Evolutionary conservation across 352 stramenopile genomes (phyloP).

Genomic region (Lagenidium giganteum): DNA sequence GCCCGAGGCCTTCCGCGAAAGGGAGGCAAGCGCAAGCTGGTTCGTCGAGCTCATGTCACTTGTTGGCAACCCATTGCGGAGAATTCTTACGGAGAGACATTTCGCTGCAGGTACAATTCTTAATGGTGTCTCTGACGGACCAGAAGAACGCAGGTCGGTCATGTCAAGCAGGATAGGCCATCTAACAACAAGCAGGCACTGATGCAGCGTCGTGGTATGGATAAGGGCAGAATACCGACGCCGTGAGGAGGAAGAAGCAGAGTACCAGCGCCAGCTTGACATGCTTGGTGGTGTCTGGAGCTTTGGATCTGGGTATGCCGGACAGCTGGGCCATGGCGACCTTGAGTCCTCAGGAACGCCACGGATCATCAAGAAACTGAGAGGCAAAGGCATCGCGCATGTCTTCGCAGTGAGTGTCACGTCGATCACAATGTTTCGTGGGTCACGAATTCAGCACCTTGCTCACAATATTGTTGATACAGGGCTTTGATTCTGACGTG

Average conservation of each 20-base stretch:
- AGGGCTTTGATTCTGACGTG: slow-evolving; percentile 83
- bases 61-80: neutral
- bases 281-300: slow-evolving; percentile 82
- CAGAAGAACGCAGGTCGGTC: slow-evolving; percentile 46
- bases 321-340: slow-evolving; percentile 71
- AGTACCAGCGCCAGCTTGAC: slow-evolving; percentile 68
- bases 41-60: slow-evolving; percentile 9
- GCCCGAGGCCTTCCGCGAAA: slow-evolving; percentile 51
- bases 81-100: neutral
- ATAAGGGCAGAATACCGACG: slow-evolving; percentile 38
- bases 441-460: neutral
- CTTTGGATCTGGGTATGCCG: slow-evolving; percentile 66
- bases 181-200: too few species aligned
- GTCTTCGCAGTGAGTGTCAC: slow-evolving; percentile 61
- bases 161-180: too few species aligned
- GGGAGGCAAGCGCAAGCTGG: slow-evolving; percentile 59
- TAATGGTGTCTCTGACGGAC: slow-evolving; percentile 53
- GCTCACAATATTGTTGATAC: neutral
- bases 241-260: slow-evolving; percentile 52
- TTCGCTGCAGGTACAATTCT: slow-evolving; percentile 26
- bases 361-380: slow-evolving; percentile 62
- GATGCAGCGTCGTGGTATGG: too few species aligned
- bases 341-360: slow-evolving; percentile 48
- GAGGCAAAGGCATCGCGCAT: slow-evolving; percentile 57
- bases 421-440: too few species aligned